Evolutionary conservation across 73 alveolate species (phyloP), one percentile per base, ranked within the genome.

Genomic region (Paramecium sonneborni): DNA sequence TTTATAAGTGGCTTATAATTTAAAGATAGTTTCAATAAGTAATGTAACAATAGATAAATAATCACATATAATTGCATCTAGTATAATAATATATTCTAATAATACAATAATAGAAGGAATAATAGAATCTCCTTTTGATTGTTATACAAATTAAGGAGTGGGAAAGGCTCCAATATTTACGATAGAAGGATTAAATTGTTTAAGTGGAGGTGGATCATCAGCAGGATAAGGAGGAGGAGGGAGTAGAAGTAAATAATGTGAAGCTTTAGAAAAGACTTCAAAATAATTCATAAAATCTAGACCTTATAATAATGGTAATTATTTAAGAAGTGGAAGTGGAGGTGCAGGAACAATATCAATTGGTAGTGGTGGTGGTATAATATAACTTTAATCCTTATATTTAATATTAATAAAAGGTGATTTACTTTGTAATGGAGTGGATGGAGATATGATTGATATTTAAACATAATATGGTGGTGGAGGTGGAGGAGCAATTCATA

Each of bases 361-460:
- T 3, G 88, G 88, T 4, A 76, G 88, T 37, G 93, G 93, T 67
- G 93, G 93, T 15, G 93, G 93, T 10, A n/a, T 67, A n/a, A 37
- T 86, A 6, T 15, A 15, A 34, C 8, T 86, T 7, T 52, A 76
- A 20, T 85, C 93, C 0, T 26, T 58, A 0, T 11, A 32, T 11
- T 24, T 23, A 8, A 28, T 86, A 3, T 12, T 14, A 9, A 28
- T 86, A 18, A 44, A 86, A 14, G 93, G 93, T 11, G 5, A 18
- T 35, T 38, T 86, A 9, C 24, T 23, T 6, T 24, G 79, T 37
- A 67, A 86, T 86, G 93, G 93, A n/a, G 70, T 32, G 15, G 48
- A 58, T 38, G 93, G 88, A 35, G 26, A 56, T 12, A 15, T 21
- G 0, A 18, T 18, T 38, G 46, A 34, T 39, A 0, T 12, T 1